Conservation (phyloP, 2,329 filamentous ascomycete species). For the Fonsecaea erecta region DNA sequence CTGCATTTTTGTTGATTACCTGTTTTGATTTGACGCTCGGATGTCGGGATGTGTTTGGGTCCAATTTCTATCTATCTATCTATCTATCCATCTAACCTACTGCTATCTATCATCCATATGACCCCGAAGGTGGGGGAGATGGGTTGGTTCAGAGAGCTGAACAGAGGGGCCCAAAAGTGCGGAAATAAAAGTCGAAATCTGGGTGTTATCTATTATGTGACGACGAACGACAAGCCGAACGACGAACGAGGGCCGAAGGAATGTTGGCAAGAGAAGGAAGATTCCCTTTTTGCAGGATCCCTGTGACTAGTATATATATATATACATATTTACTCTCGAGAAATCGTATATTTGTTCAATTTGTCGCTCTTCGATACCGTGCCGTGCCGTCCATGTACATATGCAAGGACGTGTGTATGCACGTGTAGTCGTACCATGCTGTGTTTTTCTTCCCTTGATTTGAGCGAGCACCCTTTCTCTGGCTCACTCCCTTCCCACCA, state of each 20-base stretch:
- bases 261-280: not conserved
- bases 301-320: constrained; percentile 3
- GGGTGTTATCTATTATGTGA: not conserved
- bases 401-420: not conserved
- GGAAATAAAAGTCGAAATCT: not conserved
- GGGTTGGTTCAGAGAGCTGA: not conserved
- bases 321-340: too few species aligned
- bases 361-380: not conserved
- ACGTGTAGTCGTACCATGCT: too few species aligned
- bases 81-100: not conserved
- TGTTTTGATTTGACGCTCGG: not conserved
- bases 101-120: not conserved
- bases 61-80: too few species aligned
- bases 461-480: too few species aligned
- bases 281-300: not conserved
- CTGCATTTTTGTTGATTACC: not conserved
- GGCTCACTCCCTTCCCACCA: too few species aligned
- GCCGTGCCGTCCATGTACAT: not conserved
- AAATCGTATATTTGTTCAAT: not conserved
- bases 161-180: not conserved
- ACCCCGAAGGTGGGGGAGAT: not conserved
- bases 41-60: not conserved
- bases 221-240: not conserved
- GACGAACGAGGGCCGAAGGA: not conserved
- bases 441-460: too few species aligned